Evolutionary conservation across 805 yeast genomes (phyloP).

Genomic region (Maudiozyma barnettii): DNA sequence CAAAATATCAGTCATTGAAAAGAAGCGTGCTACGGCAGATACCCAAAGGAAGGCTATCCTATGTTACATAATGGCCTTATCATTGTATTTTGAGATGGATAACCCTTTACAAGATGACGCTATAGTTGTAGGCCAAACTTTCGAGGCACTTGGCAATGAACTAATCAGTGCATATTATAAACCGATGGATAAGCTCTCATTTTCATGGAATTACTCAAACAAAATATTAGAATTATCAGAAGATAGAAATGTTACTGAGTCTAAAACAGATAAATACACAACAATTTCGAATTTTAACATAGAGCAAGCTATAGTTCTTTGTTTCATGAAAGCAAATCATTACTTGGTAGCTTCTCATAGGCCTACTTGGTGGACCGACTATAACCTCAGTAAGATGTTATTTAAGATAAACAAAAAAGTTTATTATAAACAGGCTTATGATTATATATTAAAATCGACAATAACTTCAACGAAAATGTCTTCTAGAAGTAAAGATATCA

Average conservation of each 20-base stretch:
- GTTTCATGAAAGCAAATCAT: slow-evolving; percentile 16
- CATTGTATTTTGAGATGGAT: slow-evolving; percentile 3
- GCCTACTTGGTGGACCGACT: slow-evolving; percentile 52
- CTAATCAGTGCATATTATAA: slow-evolving; percentile 44
- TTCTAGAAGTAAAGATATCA: slow-evolving; percentile 38
- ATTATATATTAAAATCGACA: slow-evolving; percentile 38
- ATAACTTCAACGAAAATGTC: slow-evolving; percentile 29
- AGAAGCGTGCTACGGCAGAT: slow-evolving; percentile 50
- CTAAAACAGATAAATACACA: slow-evolving; percentile 3
- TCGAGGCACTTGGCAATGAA: slow-evolving; percentile 19
- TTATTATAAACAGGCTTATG: slow-evolving; percentile 7
- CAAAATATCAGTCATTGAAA: slow-evolving; percentile 53
- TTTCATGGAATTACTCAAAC: slow-evolving; percentile 25
- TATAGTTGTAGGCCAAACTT: slow-evolving; percentile 9
- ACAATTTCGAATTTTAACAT: slow-evolving; percentile 24
- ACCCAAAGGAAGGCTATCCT: slow-evolving; percentile 61
- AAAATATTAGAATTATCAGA: slow-evolving; percentile 11
- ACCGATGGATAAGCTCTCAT: slow-evolving; percentile 59
- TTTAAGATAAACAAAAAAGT: slow-evolving; percentile 36
- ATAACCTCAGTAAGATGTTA: slow-evolving; percentile 49
- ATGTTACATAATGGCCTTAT: slow-evolving; percentile 61
- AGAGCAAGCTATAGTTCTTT: slow-evolving; percentile 22
- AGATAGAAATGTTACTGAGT: slow-evolving; percentile 12
- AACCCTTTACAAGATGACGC: slow-evolving; percentile 10
- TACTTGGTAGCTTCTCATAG: slow-evolving; percentile 5